Evolutionary conservation across 768 basidiomycete species (phyloP), one percentile per base, ranked within the genome.

Genomic region (Mycena crocata): DNA sequence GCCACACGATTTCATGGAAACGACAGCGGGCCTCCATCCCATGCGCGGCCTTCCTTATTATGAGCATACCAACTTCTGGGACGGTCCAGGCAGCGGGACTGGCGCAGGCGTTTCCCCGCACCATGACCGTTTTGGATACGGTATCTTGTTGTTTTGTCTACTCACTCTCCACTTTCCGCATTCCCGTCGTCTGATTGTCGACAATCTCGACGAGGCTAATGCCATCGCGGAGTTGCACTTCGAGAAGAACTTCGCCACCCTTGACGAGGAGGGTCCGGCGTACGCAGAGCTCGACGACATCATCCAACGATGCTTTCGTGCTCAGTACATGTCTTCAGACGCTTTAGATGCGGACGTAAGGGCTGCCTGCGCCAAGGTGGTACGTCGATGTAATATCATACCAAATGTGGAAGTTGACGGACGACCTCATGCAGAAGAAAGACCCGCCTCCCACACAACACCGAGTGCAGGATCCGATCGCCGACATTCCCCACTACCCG

Each of bases 111-210:
- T 44, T 28, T 34, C 56, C 1, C 40, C 56, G 32, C 40, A 44
- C 45, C 26, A 37, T 31, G 42, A 57, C 56, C 56, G 56, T 30
- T 57, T 57, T 32, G 56, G 56, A 15, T 57, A 31, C 31, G 56
- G 56, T 5, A 44, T 57, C 42, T 30, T 57, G 56, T 42, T 57
- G 8, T 57, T 57, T 42, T 57, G 32, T 42, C 42, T 57, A 28
- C 42, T 44, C 40, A 6, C 56, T 10, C 56, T 57, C 40, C 42
- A 45, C 42, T 55, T 55, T 21, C 54, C 54, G 24, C 54, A 55
- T n/a, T 57, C 56, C 12, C 40, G 30, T 31, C 45, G 31, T 15
- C 15, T 45, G 24, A 23, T 45, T 21, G 10, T 44, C 31, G 19
- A 45, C 17, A 42, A 44, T 30, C 4, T n/a, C 1, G 19, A 42